Conservation (phyloP, 108 stramenopile genomes). For the Pelagomonas calceolata region DNA sequence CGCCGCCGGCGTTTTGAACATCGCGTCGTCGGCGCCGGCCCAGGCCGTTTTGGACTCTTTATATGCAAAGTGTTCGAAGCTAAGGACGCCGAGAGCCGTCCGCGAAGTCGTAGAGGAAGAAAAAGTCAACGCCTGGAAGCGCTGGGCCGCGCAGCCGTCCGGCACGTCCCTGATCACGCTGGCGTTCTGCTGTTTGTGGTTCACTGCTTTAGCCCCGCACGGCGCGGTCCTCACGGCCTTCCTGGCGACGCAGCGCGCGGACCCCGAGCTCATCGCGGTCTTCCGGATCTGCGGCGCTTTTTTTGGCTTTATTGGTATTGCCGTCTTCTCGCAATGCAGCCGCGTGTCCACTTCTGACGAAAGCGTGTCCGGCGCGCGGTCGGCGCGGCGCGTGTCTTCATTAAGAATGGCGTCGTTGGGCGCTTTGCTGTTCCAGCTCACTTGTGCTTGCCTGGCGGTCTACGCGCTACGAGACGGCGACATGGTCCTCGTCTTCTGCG, state of each 20-base stretch:
- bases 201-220: conserved; percentile 27
- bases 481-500: conserved; percentile 16
- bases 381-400: background rate
- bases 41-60: background rate
- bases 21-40: background rate
- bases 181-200: conserved; percentile 18
- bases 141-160: conserved; percentile 23
- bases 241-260: conserved; percentile 17
- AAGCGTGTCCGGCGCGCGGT: background rate
- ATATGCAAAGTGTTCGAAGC: background rate
- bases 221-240: conserved; percentile 30
- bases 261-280: conserved; percentile 14
- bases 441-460: background rate
- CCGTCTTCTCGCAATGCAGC: conserved; percentile 16
- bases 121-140: conserved; percentile 1
- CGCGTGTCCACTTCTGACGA: too few relatives aligned
- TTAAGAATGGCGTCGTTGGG: background rate
- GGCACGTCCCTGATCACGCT: conserved; percentile 20
- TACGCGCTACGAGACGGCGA: too few relatives aligned
- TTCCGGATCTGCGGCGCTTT: conserved; percentile 23
- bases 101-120: background rate
- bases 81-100: background rate
- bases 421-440: background rate
- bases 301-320: conserved; percentile 19
- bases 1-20: background rate